Base-by-base conservation (phyloP, 139 green algal genomes). In the Asterochloris sp. region DNA sequence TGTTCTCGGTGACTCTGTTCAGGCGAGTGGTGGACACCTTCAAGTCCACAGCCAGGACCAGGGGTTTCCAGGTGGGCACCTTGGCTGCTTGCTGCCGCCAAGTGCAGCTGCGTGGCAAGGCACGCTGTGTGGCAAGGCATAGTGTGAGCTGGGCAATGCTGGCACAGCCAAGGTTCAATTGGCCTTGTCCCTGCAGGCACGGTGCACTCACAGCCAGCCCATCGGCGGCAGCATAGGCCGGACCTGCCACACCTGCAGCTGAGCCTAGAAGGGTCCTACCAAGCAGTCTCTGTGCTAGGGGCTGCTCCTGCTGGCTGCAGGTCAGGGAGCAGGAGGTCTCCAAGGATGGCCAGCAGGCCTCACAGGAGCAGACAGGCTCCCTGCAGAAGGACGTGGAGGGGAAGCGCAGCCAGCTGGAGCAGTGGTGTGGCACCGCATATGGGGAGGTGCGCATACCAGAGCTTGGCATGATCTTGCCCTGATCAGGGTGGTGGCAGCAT, bases 1-100 rank as follows among this genome's bases (percentile, higher is more conserved):
- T 98, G 54, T 94, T 94, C 84, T 92, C 87, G 0, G 95, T 99
- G 0, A 88, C 95, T 1, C 86, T 99, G 10, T 99, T 99, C 86
- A 87, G 87, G 63, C 89, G 94, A 23, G 90, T 97, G 15, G 87
- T 92, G 12, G 97, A 99, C 86, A 93, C 94, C 75, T 99, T 99
- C 91, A 99, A 98, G 83, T 84, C 85, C n/a, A 87, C 89, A 27
- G 94, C 92, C 0, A 88, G 97, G 13, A 76, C 87, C 21, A 94
- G 94, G 47, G 93, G 93, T 16, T 98, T 95, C 86, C 95, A 98
- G 91, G 96, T 94, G 62, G 6, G 13, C 11, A 47, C 66, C 66
- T 23, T 71, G 66, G 19, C 66, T 54, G 19, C 66, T 10, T 23
- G 19, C 8, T 23, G 21, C 1, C 17, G 66, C 66, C 66, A 10